These are phyloP conservation scores for Eragrostis curvula DNA, from an alignment of 176 grass and related monocot genomes.

Conservation along the genomic window DNA sequence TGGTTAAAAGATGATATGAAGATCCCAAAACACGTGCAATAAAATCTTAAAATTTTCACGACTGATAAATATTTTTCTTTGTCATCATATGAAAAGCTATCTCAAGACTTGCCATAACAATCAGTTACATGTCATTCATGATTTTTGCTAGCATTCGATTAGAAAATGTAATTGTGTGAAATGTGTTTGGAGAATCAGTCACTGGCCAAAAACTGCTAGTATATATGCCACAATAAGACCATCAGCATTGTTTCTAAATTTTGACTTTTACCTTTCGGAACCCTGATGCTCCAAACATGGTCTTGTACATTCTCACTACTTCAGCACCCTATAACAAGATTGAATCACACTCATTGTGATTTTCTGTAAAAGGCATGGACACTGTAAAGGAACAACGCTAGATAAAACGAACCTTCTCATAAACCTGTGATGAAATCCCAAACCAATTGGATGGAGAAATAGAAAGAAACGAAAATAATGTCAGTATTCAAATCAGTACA, in stretches of 20 bases:
- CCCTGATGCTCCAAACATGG: conserved; percentile 88
- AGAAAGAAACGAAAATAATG: conserved; percentile 28
- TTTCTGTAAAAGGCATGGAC: conserved; percentile 22
- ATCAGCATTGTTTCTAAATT: conserved; percentile 2
- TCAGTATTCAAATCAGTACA: conserved; percentile 39
- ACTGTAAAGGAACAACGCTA: conserved; percentile 19
- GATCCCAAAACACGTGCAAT: not conserved
- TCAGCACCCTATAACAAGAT: conserved; percentile 85
- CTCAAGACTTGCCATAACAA: not conserved
- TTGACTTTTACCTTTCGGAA: conserved; percentile 78
- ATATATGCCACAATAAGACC: not conserved
- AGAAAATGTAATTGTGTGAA: not conserved
- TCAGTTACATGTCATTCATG: not conserved
- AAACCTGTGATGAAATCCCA: conserved; percentile 69
- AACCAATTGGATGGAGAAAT: conserved; percentile 34
- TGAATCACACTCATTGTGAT: conserved; percentile 29
- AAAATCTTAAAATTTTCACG: not conserved
- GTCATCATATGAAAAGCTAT: not conserved
- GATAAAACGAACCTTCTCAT: conserved; percentile 83
- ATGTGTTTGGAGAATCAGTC: not conserved
- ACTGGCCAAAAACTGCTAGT: not conserved
- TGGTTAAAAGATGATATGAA: not conserved
- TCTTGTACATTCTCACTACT: conserved; percentile 99
- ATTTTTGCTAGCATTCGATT: not conserved
- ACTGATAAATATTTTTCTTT: not conserved